Evolutionary conservation across 148 eudicot species (phyloP).

Genomic region (Persicaria tinctoria): DNA sequence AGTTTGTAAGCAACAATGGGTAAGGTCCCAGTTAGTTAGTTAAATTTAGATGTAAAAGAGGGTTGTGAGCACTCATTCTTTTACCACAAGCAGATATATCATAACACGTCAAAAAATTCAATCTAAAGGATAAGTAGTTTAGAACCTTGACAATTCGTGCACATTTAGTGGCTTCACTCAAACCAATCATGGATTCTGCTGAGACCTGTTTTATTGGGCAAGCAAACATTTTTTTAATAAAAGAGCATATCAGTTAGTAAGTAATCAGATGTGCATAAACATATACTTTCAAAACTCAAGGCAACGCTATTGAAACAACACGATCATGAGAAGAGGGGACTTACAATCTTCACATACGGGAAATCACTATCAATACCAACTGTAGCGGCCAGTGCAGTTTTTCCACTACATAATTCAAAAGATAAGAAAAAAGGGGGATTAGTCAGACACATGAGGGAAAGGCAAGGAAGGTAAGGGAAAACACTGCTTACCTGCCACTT

Average conservation of each 20-base stretch:
- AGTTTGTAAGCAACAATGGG: not conserved
- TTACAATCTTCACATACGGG: constrained; percentile 93
- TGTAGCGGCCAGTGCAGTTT: constrained; percentile 94
- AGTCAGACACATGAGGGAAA: not conserved
- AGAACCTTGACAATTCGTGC: constrained; percentile 90
- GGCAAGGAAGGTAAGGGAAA: not conserved
- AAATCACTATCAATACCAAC: constrained; percentile 95
- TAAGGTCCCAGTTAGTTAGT: not conserved
- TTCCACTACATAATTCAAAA: constrained; percentile 48
- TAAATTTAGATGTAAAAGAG: not conserved
- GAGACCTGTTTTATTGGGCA: constrained; percentile 46
- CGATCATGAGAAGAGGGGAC: not conserved
- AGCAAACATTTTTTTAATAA: not conserved
- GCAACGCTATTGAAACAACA: not conserved
- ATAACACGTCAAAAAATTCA: not conserved
- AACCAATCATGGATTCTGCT: constrained; percentile 98
- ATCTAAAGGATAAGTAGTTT: not conserved
- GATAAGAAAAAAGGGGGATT: constrained; percentile 8
- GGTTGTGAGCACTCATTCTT: not conserved
- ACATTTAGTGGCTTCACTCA: constrained; percentile 87
- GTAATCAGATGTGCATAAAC: not conserved
- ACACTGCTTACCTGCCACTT: constrained; percentile 62
- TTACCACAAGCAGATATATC: not conserved
- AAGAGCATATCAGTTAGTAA: not conserved
- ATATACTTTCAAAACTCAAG: not conserved